Base-by-base conservation (phyloP, 169 alveolate genomes). In the Plasmodium berghei region DNA sequence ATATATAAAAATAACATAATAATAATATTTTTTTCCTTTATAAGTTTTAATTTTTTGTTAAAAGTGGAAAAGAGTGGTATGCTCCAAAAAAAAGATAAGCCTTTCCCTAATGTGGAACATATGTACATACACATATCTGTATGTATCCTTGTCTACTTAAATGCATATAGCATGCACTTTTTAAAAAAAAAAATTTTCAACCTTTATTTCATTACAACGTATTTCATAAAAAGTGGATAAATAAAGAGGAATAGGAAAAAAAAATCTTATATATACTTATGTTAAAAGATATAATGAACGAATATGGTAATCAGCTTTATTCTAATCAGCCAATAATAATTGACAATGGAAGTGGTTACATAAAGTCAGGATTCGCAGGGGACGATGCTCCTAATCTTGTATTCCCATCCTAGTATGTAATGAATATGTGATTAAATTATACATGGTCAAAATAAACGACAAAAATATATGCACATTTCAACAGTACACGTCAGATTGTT, bases 331-430 rank as follows among this genome's bases (percentile, higher is more conserved):
- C 95, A 14, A 71, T 93, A 16, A 93, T 93, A 67, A 69, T 93
- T 28, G 94, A 93, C 72, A 92, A 92, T 62, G 97, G 97, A 28
- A 87, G 96, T 12, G 97, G 95, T 10, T 87, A 89, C 48, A 90
- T 94, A 93, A 94, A 94, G 70, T 91, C 96, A 16, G 97, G 97
- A 6, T 89, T 94, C 26, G 95, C 94, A 0, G 95, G 92, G 63
- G 97, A 93, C 24, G 95, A 95, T 45, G 62, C 49, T 3, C 97
- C 97, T 18, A 87, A 77, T 26, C 87, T 92, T 52, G 93, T 92
- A 22, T 95, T 94, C 49, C 87, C 97, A 69, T 42, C 92, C 88
- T 83, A 85, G 95, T 91, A 92, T 63, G 26, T 26, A 22, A 9
- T 20, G 40, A 10, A 55, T n/a, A 64, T 18, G 34, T n/a, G 28